Evolutionary conservation across 2,329 filamentous ascomycete genomes (phyloP).

Genomic region (Aureobasidium sp.): DNA sequence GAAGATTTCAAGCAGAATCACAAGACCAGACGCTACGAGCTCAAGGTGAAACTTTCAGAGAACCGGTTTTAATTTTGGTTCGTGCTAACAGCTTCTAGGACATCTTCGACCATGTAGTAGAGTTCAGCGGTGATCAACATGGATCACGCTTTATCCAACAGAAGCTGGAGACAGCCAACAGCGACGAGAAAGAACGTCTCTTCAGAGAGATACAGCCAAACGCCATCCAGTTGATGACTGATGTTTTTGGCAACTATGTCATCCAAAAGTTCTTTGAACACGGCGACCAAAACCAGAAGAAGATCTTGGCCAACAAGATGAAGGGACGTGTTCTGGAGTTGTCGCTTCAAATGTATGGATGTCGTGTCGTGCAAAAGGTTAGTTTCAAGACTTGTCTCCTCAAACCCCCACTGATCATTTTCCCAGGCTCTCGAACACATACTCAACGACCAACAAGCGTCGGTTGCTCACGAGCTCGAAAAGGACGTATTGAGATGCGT

Average conservation of each 20-base stretch:
- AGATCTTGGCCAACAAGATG: conserved; percentile 77
- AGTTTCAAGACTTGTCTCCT: not conserved
- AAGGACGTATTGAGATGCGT: conserved; percentile 69
- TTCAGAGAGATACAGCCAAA: conserved; percentile 84
- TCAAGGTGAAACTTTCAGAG: conserved; percentile 51
- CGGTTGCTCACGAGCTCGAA: conserved; percentile 76
- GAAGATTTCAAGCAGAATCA: conserved; percentile 72
- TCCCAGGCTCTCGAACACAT: conserved; percentile 72
- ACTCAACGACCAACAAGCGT: conserved; percentile 82
- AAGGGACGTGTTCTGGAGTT: conserved; percentile 73
- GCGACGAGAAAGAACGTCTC: conserved; percentile 87
- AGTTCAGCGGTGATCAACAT: conserved; percentile 93
- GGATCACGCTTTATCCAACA: conserved; percentile 93
- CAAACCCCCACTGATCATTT: not conserved
- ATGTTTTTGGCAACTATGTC: conserved; percentile 97
- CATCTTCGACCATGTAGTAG: conserved; percentile 79
- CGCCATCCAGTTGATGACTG: conserved; percentile 81
- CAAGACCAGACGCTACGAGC: conserved; percentile 69
- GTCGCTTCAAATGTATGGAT: conserved; percentile 86
- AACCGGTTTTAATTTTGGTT: too few relatives aligned
- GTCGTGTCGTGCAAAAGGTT: conserved; percentile 91
- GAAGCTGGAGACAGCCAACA: conserved; percentile 86
- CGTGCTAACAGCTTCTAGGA: conserved; percentile 43
- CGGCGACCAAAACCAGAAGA: conserved; percentile 89
- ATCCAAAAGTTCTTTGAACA: conserved; percentile 98